Base-by-base conservation (phyloP, 441 rosid species). In the Cnidoscolus chayamansa region DNA sequence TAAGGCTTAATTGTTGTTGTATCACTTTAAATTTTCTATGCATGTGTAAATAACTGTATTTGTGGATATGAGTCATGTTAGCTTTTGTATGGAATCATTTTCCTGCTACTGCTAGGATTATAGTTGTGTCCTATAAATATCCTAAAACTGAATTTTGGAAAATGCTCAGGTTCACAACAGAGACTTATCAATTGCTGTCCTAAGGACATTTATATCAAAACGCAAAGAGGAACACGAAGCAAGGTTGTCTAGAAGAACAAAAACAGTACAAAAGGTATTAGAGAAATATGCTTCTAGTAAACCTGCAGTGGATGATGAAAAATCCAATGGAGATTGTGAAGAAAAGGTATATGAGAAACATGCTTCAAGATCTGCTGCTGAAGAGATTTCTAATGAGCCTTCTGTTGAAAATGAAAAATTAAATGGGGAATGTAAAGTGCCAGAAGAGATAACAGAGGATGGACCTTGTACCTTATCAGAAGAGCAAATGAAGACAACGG, bases 141-240 rank as follows among this genome's bases (percentile, higher is more conserved):
- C 32, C 56, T 70, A 53, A 66, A 65, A 40, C 59, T 45, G 51
- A 53, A 60, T 40, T 70, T 20, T 69, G 11, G 32, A 47, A 70
- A 68, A 75, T 40, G 67, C 73, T 67, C 84, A 95, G 99, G 97
- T 95, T 62, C 89, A 95, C 83, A 95, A 93, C 65, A 88, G 97
- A 71, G 99, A 95, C 79, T 79, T 95, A 68, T 95, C 98, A 6
- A 84, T 95, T 81, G 98, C 98, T 73, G 97, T 95, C 48, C 82
- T 91, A 72, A 86, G 99, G 86, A 73, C 93, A 45, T 95, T 84
- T 70, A 77, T 91, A 72, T 74, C 87, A 55, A 91, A 86, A 76
- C 85, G 86, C 67, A 79, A 89, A 82, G 89, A 86, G 80, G 99
- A 95, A 77, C 91, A 95, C 63, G 93, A 87, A 74, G 86, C 86